Evolutionary conservation across 164 flowering plant species (phyloP).

Genomic region (Umbellularia californica): DNA sequence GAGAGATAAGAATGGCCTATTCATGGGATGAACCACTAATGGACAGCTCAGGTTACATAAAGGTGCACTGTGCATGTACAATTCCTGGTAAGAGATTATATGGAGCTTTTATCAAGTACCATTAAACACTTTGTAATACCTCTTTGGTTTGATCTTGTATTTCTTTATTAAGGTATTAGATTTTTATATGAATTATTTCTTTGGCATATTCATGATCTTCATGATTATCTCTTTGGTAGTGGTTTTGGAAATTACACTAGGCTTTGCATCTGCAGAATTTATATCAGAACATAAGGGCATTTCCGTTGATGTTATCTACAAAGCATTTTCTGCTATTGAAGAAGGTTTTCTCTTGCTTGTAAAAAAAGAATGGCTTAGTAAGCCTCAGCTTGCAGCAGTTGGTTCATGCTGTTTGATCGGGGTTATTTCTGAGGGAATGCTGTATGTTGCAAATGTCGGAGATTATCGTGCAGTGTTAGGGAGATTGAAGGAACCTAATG

Average conservation of each 20-base stretch:
- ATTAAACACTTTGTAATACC: no score
- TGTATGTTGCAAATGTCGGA: constrained; percentile 84
- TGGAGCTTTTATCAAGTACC: no score
- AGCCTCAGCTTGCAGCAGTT: constrained; percentile 81
- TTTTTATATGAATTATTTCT: background rate
- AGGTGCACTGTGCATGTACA: no score
- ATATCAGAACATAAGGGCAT: constrained; percentile 56
- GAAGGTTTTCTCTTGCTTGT: constrained; percentile 67
- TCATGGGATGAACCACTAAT: no score
- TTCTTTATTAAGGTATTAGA: background rate
- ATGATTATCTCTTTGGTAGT: background rate
- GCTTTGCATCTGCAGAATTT: constrained; percentile 51
- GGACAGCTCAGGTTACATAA: no score
- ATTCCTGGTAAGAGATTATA: no score
- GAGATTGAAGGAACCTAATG: constrained; percentile 40
- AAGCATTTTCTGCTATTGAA: constrained; percentile 72
- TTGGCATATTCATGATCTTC: background rate
- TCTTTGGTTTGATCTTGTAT: no score
- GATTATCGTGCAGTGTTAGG: constrained; percentile 91
- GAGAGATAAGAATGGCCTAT: no score
- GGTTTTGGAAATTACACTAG: constrained; percentile 26
- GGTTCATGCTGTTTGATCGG: constrained; percentile 96
- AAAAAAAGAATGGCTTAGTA: constrained; percentile 52
- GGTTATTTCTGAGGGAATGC: constrained; percentile 54
- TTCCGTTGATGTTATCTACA: constrained; percentile 64